These are phyloP conservation scores for Ceratobasidium sp. DNA, from an alignment of 1,284 basidiomycete species.

Conservation along the genomic window DNA sequence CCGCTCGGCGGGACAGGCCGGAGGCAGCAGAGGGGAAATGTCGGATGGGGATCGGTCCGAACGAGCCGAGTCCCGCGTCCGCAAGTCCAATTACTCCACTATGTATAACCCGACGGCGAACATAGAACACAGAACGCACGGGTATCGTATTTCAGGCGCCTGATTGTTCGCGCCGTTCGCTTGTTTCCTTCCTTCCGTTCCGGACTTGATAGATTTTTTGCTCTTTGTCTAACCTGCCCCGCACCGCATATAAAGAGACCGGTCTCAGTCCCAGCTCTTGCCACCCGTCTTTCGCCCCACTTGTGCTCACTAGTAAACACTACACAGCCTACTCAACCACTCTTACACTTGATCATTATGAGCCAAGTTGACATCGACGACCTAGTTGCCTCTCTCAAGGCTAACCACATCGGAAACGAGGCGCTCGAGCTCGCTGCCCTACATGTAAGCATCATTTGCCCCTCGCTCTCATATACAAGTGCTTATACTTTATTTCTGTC, in stretches of 20 bases:
- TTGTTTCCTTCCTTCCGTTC: slow-evolving; percentile 27
- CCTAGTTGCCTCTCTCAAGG: slow-evolving; percentile 44
- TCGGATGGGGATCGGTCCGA: slow-evolving; percentile 26
- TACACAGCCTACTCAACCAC: not conserved
- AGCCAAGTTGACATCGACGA: slow-evolving; percentile 45
- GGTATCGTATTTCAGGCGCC: slow-evolving; percentile 19
- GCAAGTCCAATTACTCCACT: not conserved
- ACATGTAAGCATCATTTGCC: slow-evolving; percentile 42
- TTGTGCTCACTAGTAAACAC: not conserved
- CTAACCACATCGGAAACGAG: slow-evolving; percentile 45
- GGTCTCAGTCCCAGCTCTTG: not conserved
- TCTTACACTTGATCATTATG: slow-evolving; percentile 28
- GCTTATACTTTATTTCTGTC: not conserved
- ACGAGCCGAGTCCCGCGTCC: not conserved
- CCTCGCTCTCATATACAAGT: not conserved
- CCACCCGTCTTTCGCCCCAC: slow-evolving; percentile 1
- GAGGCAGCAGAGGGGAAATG: slow-evolving; percentile 29
- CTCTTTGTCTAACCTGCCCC: not conserved
- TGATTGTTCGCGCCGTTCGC: slow-evolving; percentile 10
- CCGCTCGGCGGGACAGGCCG: slow-evolving; percentile 13
- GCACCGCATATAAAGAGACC: slow-evolving; percentile 33
- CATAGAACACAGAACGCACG: slow-evolving; percentile 13
- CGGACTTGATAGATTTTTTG: slow-evolving; percentile 11
- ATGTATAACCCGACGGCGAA: slow-evolving; percentile 34
- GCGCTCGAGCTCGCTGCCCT: slow-evolving; percentile 45